Evolutionary conservation across 345 rosid genomes (phyloP).

Genomic region (Linum trigynum): DNA sequence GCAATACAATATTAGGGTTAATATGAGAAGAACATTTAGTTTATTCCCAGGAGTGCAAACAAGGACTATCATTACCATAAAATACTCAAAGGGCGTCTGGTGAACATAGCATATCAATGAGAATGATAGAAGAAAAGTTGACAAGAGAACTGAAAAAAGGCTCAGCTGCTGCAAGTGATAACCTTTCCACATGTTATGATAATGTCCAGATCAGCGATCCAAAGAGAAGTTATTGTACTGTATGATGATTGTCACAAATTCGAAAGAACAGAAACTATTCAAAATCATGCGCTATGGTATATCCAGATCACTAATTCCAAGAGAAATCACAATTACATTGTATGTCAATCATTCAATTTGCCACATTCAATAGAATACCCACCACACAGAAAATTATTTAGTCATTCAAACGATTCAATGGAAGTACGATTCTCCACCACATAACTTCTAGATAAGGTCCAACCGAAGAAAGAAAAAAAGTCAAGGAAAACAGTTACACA

Average conservation of each 20-base stretch:
- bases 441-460: neutral
- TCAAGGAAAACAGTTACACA: slow-evolving; percentile 6
- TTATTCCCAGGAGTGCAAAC: neutral
- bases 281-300: too few relatives aligned
- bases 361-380: neutral
- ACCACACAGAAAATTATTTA: too few relatives aligned
- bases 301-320: too few relatives aligned
- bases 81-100: neutral
- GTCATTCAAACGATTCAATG: too few relatives aligned
- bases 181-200: neutral
- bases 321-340: neutral
- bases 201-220: too few relatives aligned
- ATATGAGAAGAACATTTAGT: too few relatives aligned
- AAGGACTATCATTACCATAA: neutral
- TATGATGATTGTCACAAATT: too few relatives aligned
- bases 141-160: neutral
- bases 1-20: too few relatives aligned
- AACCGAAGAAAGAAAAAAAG: neutral
- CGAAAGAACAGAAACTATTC: too few relatives aligned
- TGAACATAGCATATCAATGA: neutral
- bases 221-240: too few relatives aligned
- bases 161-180: neutral
- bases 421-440: neutral
- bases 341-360: neutral
- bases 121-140: neutral